Percentiles rank a stretch among this genome's conserved stretches.
phyloP scores from a whole-genome alignment of 2,329 filamentous ascomycete species.

The Monosporascus sp. region DNA sequence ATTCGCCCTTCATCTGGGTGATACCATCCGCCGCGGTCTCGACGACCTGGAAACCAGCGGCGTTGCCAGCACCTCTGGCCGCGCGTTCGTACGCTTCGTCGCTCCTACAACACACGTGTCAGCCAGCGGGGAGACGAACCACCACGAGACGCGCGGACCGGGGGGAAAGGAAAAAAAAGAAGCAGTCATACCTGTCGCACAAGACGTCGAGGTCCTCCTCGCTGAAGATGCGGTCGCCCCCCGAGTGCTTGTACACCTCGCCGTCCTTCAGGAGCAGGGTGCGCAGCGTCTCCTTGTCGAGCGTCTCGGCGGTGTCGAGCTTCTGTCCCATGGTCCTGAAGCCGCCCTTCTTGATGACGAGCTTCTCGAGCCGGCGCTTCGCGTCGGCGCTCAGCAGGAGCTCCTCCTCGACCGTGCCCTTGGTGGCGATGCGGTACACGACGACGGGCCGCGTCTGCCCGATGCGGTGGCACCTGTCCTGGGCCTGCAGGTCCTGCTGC shows the following conservation, averaged over 20 bases:
- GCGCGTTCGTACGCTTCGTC: slow-evolving; percentile 63
- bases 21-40: slow-evolving; percentile 63
- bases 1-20: slow-evolving; percentile 19
- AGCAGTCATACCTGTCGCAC: slow-evolving; percentile 57
- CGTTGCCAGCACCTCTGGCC: slow-evolving; percentile 71
- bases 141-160: not conserved
- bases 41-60: slow-evolving; percentile 69
- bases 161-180: not conserved
- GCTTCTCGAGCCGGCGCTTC: slow-evolving; percentile 85
- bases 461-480: slow-evolving; percentile 92
- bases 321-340: slow-evolving; percentile 67
- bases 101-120: slow-evolving; percentile 30
- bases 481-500: slow-evolving; percentile 92
- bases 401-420: slow-evolving; percentile 85
- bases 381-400: slow-evolving; percentile 83
- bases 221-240: slow-evolving; percentile 62
- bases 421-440: slow-evolving; percentile 88
- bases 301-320: slow-evolving; percentile 44
- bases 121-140: not conserved
- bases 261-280: slow-evolving; percentile 68
- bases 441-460: slow-evolving; percentile 89
- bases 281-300: slow-evolving; percentile 57
- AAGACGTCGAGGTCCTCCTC: slow-evolving; percentile 72
- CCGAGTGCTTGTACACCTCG: slow-evolving; percentile 52
- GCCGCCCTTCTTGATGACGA: slow-evolving; percentile 91